Conservation (phyloP, 2,329 filamentous ascomycete species). For the Diaporthe sp. region DNA sequence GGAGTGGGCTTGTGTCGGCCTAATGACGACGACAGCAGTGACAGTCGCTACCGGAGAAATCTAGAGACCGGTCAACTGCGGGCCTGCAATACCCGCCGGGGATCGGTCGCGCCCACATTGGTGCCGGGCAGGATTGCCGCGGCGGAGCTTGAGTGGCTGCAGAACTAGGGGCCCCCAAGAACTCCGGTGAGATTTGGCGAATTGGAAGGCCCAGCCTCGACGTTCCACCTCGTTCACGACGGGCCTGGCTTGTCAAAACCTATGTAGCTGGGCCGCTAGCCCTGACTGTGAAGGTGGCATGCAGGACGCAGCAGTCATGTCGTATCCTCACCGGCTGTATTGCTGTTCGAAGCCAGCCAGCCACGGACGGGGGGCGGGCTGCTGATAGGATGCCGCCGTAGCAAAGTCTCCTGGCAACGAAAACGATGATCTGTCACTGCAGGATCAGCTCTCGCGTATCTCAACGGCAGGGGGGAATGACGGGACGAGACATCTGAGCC, state of each 20-base stretch:
- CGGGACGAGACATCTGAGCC: slow-evolving; percentile 29
- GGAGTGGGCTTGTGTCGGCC: background rate
- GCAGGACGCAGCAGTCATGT: slow-evolving; percentile 18
- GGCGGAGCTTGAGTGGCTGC: slow-evolving; percentile 8
- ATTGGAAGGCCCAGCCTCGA: background rate
- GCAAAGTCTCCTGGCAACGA: slow-evolving; percentile 30
- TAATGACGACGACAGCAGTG: slow-evolving; percentile 23
- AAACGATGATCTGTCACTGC: slow-evolving; percentile 36
- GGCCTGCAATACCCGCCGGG: slow-evolving; percentile 10
- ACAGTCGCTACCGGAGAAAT: slow-evolving; percentile 1
- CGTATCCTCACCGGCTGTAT: slow-evolving; percentile 27
- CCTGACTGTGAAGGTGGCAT: slow-evolving; percentile 22
- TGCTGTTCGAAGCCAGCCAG: slow-evolving; percentile 24
- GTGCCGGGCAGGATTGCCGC: slow-evolving; percentile 7
- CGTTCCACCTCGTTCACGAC: background rate
- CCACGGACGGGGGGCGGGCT: background rate
- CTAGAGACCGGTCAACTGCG: slow-evolving; percentile 1
- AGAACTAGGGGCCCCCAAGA: background rate
- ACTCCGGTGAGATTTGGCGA: slow-evolving; percentile 19
- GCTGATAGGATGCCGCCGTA: slow-evolving; percentile 19
- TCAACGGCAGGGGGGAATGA: slow-evolving; percentile 32
- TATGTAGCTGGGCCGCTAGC: slow-evolving; percentile 16
- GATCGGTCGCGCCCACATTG: slow-evolving; percentile 24
- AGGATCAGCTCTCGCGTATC: slow-evolving; percentile 42
- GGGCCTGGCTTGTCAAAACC: slow-evolving; percentile 3